Evolutionary conservation across 768 basidiomycete species (phyloP).

Genomic region (Tephrocybe sp.): DNA sequence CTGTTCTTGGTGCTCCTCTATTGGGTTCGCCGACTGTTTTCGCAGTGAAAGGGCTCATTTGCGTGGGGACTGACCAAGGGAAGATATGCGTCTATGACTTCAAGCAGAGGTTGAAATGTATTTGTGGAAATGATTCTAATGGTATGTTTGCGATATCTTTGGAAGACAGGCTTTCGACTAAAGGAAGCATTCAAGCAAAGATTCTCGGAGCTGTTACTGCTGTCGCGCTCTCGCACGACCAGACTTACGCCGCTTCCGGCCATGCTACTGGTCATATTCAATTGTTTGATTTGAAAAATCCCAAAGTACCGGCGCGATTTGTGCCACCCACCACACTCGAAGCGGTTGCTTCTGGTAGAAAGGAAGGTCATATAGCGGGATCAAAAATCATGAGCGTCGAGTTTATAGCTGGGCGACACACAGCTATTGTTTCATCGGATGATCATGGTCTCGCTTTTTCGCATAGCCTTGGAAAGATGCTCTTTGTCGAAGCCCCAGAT

Average conservation of each 20-base stretch:
- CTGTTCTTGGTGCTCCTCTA: conserved; percentile 57
- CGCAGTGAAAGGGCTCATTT: conserved; percentile 85
- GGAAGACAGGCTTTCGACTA: conserved; percentile 9
- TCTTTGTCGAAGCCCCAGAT: conserved; percentile 95
- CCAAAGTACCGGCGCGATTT: conserved; percentile 65
- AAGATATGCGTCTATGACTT: conserved; percentile 86
- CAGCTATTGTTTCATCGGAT: conserved; percentile 89
- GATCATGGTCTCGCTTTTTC: conserved; percentile 92
- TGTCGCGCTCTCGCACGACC: conserved; percentile 88
- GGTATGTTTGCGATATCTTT: conserved; percentile 42
- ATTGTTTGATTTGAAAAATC: conserved; percentile 78
- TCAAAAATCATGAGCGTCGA: conserved; percentile 79
- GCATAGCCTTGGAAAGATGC: conserved; percentile 89
- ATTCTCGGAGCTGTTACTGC: conserved; percentile 81
- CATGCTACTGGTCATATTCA: conserved; percentile 84
- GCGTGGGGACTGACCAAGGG: conserved; percentile 83
- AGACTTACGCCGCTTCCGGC: conserved; percentile 89
- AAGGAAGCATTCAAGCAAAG: conserved; percentile 43
- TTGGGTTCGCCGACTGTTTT: conserved; percentile 76
- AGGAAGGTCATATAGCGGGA: conserved; percentile 83
- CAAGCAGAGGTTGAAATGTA: conserved; percentile 76
- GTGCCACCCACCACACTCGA: conserved; percentile 69
- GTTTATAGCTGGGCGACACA: conserved; percentile 91
- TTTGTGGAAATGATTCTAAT: conserved; percentile 71
- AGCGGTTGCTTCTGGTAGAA: conserved; percentile 71